Conservation (phyloP, 768 basidiomycete genomes). For the Gloeophyllum trabeum region DNA sequence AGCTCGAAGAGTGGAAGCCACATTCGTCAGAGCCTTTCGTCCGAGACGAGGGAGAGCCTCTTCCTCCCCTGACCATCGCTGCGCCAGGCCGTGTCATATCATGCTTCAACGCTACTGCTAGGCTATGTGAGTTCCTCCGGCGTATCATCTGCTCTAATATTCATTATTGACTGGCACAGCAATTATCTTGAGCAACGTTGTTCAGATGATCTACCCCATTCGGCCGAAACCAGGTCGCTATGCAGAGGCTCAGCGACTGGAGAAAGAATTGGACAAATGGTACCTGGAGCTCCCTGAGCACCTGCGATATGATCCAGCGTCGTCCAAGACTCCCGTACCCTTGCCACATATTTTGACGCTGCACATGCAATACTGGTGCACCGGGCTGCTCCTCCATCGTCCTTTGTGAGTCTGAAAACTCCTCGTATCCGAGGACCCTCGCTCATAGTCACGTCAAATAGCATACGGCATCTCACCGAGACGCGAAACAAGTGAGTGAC, state of each 20-base stretch:
- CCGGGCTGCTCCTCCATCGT: conserved; percentile 61
- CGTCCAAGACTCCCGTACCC: conserved; percentile 28
- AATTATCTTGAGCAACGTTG: conserved; percentile 53
- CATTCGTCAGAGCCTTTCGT: conserved; percentile 23
- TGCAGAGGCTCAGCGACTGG: conserved; percentile 43
- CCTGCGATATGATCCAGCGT: conserved; percentile 48
- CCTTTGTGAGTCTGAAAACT: conserved; percentile 83
- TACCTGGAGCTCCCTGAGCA: conserved; percentile 60
- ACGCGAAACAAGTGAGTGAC: conserved; percentile 11
- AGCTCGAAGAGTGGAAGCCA: conserved; percentile 42
- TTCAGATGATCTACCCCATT: conserved; percentile 64
- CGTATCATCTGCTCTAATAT: conserved; percentile 1
- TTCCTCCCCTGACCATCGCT: conserved; percentile 14
- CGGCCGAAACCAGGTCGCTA: conserved; percentile 44
- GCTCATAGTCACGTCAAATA: conserved; percentile 8
- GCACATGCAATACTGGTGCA: conserved; percentile 84
- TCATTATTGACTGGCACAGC: conserved; percentile 26
- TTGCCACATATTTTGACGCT: conserved; percentile 61
- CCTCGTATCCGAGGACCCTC: no score
- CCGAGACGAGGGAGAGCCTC: conserved; percentile 17
- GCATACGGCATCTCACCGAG: conserved; percentile 18
- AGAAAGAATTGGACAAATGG: conserved; percentile 63
- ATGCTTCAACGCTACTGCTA: conserved; percentile 69
- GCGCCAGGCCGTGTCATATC: conserved; percentile 45
- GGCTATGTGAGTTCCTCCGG: conserved; percentile 41